These are phyloP conservation scores for Suhomyces faveliae DNA, from an alignment of 805 yeast species.

Conservation along the genomic window DNA sequence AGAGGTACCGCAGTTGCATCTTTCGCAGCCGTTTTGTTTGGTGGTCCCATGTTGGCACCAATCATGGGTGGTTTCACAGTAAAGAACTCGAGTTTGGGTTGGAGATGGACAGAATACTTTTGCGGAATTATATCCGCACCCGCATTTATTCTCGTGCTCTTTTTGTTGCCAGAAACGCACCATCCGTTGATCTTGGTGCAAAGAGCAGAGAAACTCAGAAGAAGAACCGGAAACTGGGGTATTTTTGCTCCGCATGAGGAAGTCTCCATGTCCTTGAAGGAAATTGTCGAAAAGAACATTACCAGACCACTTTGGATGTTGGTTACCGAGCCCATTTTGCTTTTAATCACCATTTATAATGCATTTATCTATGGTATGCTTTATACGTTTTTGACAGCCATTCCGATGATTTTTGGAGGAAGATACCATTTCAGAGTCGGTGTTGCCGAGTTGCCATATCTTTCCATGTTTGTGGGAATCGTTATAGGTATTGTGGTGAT, in stretches of 20 bases:
- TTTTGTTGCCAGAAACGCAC: conserved; percentile 38
- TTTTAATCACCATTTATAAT: conserved; percentile 44
- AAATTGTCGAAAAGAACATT: conserved; percentile 35
- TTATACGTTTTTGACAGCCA: conserved; percentile 44
- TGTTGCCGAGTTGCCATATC: conserved; percentile 29
- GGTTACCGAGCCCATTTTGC: conserved; percentile 41
- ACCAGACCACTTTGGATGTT: conserved; percentile 41
- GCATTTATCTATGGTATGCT: conserved; percentile 50
- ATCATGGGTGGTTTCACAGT: conserved; percentile 49
- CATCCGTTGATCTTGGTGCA: conserved; percentile 35
- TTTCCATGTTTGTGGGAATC: conserved; percentile 40
- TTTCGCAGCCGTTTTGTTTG: conserved; percentile 70
- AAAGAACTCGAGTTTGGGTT: conserved; percentile 38
- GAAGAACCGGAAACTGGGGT: conserved; percentile 43
- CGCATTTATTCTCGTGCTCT: conserved; percentile 32
- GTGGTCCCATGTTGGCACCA: conserved; percentile 83
- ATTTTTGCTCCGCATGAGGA: conserved; percentile 41
- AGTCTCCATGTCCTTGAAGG: conserved; percentile 26
- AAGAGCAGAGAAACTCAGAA: conserved; percentile 36
- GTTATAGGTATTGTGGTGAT: conserved; percentile 27
- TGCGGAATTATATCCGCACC: conserved; percentile 39
- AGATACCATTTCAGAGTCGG: conserved; percentile 23
- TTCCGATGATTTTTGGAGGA: conserved; percentile 45
- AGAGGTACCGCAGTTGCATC: conserved; percentile 77
- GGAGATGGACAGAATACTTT: conserved; percentile 61